A percentile compares a stretch with the other conserved stretches of the same genome.
Conservation (phyloP, 2,329 filamentous ascomycete genomes). For the Scedosporium dehoogii region DNA sequence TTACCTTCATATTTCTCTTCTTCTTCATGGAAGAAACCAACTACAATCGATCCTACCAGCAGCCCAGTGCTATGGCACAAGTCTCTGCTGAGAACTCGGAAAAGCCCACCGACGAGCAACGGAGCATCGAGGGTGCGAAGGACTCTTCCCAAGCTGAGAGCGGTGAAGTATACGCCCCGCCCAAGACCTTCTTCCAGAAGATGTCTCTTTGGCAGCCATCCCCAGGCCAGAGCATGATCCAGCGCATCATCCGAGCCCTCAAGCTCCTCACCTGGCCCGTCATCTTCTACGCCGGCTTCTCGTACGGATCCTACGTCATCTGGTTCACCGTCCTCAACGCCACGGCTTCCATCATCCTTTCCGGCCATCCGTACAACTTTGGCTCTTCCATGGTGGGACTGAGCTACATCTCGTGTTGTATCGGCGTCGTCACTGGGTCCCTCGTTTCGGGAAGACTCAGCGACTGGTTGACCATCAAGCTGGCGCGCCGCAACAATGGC, state of each 20-base stretch:
- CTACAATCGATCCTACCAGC: slow-evolving; percentile 23
- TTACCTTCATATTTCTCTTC: slow-evolving; percentile 30
- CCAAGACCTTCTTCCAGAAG: slow-evolving; percentile 31
- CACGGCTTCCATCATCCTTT: slow-evolving; percentile 21
- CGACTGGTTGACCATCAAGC: slow-evolving; percentile 20
- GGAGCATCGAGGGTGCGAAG: slow-evolving; percentile 1
- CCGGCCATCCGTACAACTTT: slow-evolving; percentile 23
- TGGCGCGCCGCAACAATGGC: slow-evolving; percentile 24
- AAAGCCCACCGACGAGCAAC: slow-evolving; percentile 2
- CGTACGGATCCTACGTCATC: slow-evolving; percentile 22
- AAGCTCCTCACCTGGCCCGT: slow-evolving; percentile 29
- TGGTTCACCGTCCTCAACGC: slow-evolving; percentile 26
- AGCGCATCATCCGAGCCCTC: slow-evolving; percentile 24
- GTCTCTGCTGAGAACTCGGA: not conserved
- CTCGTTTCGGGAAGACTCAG: slow-evolving; percentile 20
- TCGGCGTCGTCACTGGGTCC: slow-evolving; percentile 14
- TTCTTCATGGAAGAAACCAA: slow-evolving; percentile 52
- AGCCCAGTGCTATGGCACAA: not conserved
- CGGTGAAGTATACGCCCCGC: slow-evolving; percentile 11
- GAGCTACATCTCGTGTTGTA: slow-evolving; percentile 13
- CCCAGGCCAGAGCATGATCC: slow-evolving; percentile 19
- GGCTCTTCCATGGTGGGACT: slow-evolving; percentile 19
- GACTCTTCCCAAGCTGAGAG: not conserved
- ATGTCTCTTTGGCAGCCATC: slow-evolving; percentile 30
- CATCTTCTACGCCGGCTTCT: slow-evolving; percentile 26